Evolutionary conservation across 2,329 filamentous ascomycete genomes (phyloP).

Genomic region (Berkeleyomyces rouxiae): DNA sequence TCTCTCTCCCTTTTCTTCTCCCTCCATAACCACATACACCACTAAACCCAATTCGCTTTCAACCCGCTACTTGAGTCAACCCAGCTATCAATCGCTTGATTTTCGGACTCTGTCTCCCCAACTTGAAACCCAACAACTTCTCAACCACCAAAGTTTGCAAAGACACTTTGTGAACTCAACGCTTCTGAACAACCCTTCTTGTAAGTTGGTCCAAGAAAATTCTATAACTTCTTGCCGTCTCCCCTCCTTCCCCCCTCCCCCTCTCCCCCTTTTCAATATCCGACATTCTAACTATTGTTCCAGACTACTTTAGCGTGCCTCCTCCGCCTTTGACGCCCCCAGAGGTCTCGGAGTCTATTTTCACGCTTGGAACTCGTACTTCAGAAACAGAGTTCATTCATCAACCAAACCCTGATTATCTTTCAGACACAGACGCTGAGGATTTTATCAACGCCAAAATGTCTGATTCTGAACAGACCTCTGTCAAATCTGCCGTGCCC

Average conservation of each 20-base stretch:
- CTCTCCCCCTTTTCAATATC: not conserved
- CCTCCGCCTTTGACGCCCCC: constrained; percentile 35
- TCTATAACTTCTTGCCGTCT: not conserved
- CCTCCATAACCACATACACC: constrained; percentile 8
- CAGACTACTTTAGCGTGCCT: constrained; percentile 16
- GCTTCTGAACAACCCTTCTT: not conserved
- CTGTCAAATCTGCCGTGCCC: not conserved
- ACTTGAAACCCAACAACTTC: not conserved
- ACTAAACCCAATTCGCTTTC: constrained; percentile 1
- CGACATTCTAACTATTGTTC: not conserved
- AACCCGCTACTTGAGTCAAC: not conserved
- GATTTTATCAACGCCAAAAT: constrained; percentile 12
- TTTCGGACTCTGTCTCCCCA: not conserved
- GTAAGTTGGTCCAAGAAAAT: not conserved
- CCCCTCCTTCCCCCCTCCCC: not conserved
- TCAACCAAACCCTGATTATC: constrained; percentile 35
- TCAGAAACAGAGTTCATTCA: constrained; percentile 26
- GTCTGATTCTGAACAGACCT: constrained; percentile 6
- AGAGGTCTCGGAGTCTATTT: constrained; percentile 26
- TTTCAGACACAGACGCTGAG: constrained; percentile 20
- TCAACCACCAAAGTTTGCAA: constrained; percentile 6
- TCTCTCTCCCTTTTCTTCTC: not conserved
- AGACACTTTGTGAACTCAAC: constrained; percentile 1
- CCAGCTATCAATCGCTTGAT: not conserved
- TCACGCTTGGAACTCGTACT: constrained; percentile 25